phyloP scores from a whole-genome alignment of 164 flowering plant species.

The Protea cynaroides region DNA sequence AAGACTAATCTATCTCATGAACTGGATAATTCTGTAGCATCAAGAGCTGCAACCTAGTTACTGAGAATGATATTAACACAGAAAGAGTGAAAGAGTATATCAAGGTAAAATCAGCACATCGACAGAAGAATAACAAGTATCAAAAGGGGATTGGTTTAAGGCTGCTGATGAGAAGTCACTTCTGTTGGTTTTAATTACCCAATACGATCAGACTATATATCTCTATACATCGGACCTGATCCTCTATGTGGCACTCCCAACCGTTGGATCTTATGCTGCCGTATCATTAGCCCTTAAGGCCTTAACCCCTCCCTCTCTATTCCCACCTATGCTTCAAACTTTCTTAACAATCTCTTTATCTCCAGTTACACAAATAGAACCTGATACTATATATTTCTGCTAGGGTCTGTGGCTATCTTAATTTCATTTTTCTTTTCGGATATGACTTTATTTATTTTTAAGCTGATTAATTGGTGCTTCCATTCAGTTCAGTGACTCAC shows the following conservation, averaged over 20 bases:
- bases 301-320: constrained; percentile 16
- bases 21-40: constrained; percentile 9
- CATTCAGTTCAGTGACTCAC: constrained; percentile 12
- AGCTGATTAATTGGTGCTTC: constrained; percentile 10
- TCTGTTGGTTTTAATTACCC: constrained; percentile 68
- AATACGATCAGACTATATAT: constrained; percentile 21
- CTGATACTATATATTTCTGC: constrained; percentile 8
- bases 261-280: no score
- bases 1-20: no score
- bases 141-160: constrained; percentile 38
- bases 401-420: not conserved
- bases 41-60: not conserved
- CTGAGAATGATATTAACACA: constrained; percentile 17
- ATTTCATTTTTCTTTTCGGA: no score
- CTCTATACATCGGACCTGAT: no score
- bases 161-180: constrained; percentile 75
- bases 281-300: constrained; percentile 16
- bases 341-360: constrained; percentile 17
- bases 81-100: constrained; percentile 14
- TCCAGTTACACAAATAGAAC: no score
- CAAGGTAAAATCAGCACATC: constrained; percentile 8
- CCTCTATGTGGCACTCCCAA: no score
- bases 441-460: not conserved
- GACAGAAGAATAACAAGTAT: constrained; percentile 17
- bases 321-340: constrained; percentile 20